Conservation (phyloP, 192 early-diverging fungal species). For the Ambispora gerdemannii region DNA sequence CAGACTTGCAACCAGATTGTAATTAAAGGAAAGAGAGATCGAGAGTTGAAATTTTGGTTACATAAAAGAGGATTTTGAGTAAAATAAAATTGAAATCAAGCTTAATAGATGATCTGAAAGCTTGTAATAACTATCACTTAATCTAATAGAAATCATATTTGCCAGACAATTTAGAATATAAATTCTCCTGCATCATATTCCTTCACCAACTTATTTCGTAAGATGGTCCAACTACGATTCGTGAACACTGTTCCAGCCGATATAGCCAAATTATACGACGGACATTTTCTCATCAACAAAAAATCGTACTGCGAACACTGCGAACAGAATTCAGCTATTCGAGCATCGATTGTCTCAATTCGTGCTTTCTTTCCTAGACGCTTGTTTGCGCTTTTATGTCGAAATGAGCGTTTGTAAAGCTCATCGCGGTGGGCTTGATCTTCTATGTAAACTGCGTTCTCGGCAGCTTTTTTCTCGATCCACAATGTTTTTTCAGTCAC, state of each 20-base stretch:
- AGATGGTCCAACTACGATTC: not conserved
- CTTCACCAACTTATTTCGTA: not conserved
- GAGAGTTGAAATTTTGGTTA: constrained; percentile 41
- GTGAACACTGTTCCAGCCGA: not conserved
- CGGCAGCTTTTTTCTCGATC: not conserved
- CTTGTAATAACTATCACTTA: too few relatives aligned
- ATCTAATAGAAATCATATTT: too few relatives aligned
- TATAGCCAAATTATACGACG: not conserved
- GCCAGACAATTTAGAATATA: not conserved
- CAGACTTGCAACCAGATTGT: constrained; percentile 36
- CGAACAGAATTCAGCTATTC: not conserved
- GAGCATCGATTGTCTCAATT: not conserved
- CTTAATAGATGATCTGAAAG: too few relatives aligned
- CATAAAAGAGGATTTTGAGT: constrained; percentile 43
- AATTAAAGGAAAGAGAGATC: constrained; percentile 37
- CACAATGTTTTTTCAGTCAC: not conserved
- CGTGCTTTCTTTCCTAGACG: not conserved
- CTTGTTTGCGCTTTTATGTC: not conserved
- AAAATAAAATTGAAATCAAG: too few relatives aligned
- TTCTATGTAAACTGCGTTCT: not conserved
- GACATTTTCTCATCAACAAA: not conserved
- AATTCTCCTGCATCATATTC: not conserved
- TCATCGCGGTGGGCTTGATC: not conserved
- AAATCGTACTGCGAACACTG: not conserved
- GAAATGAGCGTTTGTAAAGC: not conserved